A percentile compares a stretch with the other conserved stretches of the same genome.
Conservation (phyloP, 2,329 filamentous ascomycete genomes). For the Beauveria asiatica region DNA sequence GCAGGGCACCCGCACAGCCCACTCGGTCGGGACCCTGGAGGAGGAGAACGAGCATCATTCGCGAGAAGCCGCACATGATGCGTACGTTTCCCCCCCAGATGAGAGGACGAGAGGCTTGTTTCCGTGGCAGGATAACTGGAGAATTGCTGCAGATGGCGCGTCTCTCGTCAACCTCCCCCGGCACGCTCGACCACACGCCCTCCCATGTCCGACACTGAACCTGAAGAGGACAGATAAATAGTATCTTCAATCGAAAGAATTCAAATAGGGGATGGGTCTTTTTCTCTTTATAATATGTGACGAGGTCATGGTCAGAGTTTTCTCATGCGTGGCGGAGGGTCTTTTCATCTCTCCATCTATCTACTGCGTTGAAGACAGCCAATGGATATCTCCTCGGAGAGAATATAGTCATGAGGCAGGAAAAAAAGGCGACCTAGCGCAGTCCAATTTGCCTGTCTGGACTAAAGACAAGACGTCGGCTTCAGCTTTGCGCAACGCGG, state of each 20-base stretch:
- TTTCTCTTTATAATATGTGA: neutral
- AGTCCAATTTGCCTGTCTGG: neutral
- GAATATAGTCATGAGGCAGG: too few relatives aligned
- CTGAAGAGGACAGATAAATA: neutral
- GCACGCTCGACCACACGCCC: neutral
- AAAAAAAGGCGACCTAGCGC: neutral
- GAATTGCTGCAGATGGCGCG: neutral
- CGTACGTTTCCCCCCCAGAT: neutral
- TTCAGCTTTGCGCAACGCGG: neutral
- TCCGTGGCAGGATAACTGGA: conserved; percentile 5
- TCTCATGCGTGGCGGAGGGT: neutral
- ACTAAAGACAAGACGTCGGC: neutral
- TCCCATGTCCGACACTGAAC: neutral
- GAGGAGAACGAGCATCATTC: neutral
- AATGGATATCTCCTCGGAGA: neutral
- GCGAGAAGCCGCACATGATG: neutral
- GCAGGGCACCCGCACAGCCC: neutral
- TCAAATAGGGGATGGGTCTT: neutral
- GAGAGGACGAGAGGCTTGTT: neutral
- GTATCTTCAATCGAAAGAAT: neutral
- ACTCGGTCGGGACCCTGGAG: conserved; percentile 3
- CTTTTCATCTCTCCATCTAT: neutral
- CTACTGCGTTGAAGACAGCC: neutral
- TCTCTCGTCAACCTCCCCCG: neutral
- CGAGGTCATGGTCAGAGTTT: neutral